Percentiles rank a stretch among this genome's conserved stretches.
These are phyloP conservation scores for Tylopilus felleus DNA, from an alignment of 768 basidiomycete species.

Conservation along the genomic window DNA sequence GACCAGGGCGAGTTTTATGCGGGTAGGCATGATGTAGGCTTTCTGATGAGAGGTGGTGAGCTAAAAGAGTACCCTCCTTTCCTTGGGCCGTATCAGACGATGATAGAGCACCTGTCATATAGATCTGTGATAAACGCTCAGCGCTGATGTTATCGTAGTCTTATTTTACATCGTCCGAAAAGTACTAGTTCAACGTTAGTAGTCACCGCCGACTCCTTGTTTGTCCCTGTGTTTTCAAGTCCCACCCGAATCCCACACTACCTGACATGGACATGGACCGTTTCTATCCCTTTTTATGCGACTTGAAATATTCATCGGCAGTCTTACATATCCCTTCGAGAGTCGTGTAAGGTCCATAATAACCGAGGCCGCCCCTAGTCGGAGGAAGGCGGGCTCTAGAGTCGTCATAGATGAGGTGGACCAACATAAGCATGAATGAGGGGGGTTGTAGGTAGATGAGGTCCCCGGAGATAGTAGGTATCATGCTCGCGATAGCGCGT, in stretches of 20 bases:
- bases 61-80: background rate
- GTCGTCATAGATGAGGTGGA: slow-evolving; percentile 63
- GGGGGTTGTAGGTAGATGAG: slow-evolving; percentile 57
- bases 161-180: background rate
- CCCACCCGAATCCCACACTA: slow-evolving; percentile 47
- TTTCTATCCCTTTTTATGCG: slow-evolving; percentile 35
- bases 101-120: no score
- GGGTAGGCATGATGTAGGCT: background rate
- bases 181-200: no score
- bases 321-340: slow-evolving; percentile 58
- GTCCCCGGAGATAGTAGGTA: slow-evolving; percentile 48
- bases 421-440: slow-evolving; percentile 48
- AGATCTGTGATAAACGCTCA: no score
- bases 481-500: slow-evolving; percentile 33
- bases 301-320: slow-evolving; percentile 43
- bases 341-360: slow-evolving; percentile 55
- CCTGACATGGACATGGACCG: slow-evolving; percentile 41
- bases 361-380: slow-evolving; percentile 60
- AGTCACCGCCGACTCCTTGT: no score
- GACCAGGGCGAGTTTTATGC: slow-evolving; percentile 9
- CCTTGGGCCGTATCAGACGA: background rate
- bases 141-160: no score
- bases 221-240: no score
- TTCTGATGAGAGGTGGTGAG: no score
- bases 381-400: slow-evolving; percentile 57